Conservation (phyloP, 1,284 basidiomycete species). For the Cutaneotrichosporon cyanovorans region DNA sequence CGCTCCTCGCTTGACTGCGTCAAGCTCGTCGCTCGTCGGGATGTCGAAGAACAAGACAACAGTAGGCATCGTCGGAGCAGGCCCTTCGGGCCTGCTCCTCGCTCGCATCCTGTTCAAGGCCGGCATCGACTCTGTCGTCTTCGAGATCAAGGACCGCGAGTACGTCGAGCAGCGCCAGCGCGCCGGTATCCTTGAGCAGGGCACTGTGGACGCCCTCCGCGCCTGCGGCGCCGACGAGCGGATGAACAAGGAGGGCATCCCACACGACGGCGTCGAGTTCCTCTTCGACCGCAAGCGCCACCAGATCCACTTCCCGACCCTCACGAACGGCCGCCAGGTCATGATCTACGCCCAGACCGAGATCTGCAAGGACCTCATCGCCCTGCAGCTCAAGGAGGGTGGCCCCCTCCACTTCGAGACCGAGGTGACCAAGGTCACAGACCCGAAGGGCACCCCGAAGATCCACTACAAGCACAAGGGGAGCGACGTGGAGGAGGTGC, state of each 20-base stretch:
- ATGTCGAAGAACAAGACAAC: conserved; percentile 13
- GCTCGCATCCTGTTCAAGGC: conserved; percentile 12
- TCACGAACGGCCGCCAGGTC: conserved; percentile 14
- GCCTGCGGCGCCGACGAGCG: conserved; percentile 13
- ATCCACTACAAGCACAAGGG: conserved; percentile 14
- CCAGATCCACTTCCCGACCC: conserved; percentile 14
- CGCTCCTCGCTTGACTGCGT: too few relatives aligned
- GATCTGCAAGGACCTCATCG: conserved; percentile 20
- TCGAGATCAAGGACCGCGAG: conserved; percentile 20
- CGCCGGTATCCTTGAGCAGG: conserved; percentile 19
- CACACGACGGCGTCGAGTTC: conserved; percentile 19
- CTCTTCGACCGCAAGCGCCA: conserved; percentile 15
- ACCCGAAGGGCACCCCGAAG: conserved; percentile 11
- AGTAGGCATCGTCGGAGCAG: conserved; percentile 18
- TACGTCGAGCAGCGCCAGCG: conserved; percentile 22
- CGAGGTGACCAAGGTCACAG: conserved; percentile 7
- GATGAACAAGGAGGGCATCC: conserved; percentile 19
- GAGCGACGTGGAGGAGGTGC: conserved; percentile 5
- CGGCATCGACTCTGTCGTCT: conserved; percentile 13
- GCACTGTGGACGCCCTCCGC: conserved; percentile 15
- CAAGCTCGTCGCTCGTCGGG: too few relatives aligned
- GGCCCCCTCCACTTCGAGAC: conserved; percentile 14
- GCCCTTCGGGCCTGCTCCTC: conserved; percentile 16
- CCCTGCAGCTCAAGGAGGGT: conserved; percentile 17
- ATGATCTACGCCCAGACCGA: conserved; percentile 23